These are phyloP conservation scores for Populus ilicifolia DNA, from an alignment of 345 rosid species.

Conservation along the genomic window DNA sequence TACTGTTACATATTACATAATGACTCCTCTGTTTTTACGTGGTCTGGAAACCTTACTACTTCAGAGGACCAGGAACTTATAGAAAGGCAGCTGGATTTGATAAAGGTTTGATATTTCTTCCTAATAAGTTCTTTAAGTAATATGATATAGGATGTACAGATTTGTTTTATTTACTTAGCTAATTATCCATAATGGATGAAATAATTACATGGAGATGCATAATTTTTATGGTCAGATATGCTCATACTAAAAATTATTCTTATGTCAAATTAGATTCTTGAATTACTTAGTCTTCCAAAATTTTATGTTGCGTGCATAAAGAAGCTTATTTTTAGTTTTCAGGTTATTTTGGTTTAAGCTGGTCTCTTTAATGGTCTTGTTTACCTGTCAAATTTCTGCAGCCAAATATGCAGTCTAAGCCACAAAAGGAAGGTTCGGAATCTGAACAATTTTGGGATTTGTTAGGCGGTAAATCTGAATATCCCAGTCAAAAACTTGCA, in stretches of 20 bases:
- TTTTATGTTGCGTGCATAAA: background rate
- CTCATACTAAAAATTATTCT: no score
- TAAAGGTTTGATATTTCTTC: slow-evolving; percentile 56
- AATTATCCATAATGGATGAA: no score
- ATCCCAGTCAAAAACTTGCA: slow-evolving; percentile 65
- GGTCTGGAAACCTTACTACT: slow-evolving; percentile 84
- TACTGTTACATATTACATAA: slow-evolving; percentile 88
- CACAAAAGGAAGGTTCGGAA: slow-evolving; percentile 95
- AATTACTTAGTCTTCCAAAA: background rate
- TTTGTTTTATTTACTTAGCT: no score
- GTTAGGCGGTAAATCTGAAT: slow-evolving; percentile 83
- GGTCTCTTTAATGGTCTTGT: background rate
- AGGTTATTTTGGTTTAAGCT: slow-evolving; percentile 4
- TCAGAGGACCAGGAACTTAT: slow-evolving; percentile 76
- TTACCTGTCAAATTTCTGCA: slow-evolving; percentile 37
- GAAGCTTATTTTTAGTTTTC: slow-evolving; percentile 10
- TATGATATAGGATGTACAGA: slow-evolving; percentile 5
- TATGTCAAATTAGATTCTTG: background rate
- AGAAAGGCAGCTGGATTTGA: slow-evolving; percentile 93
- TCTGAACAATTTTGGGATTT: slow-evolving; percentile 89
- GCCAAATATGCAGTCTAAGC: slow-evolving; percentile 76
- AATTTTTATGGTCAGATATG: no score
- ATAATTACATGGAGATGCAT: no score
- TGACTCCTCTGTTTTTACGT: slow-evolving; percentile 71
- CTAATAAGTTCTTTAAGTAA: slow-evolving; percentile 4